Evolutionary conservation across 805 yeast species (phyloP).

Genomic region (Hanseniaspora lachancei): DNA sequence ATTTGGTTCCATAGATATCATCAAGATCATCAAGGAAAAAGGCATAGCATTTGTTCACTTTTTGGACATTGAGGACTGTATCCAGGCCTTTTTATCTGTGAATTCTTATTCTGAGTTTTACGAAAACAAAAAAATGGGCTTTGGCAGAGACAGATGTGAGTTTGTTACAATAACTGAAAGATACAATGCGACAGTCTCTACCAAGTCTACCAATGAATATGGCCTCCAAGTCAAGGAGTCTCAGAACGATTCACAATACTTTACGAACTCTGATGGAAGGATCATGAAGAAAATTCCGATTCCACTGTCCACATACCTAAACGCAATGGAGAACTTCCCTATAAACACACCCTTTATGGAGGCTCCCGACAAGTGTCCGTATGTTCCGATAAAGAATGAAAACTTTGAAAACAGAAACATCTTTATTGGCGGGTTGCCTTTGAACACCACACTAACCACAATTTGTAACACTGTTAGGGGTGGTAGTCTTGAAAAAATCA

Average conservation of each 20-base stretch:
- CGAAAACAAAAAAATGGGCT: constrained; percentile 64
- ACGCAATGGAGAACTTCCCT: not conserved
- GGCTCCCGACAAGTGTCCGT: constrained; percentile 42
- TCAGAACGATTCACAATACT: constrained; percentile 37
- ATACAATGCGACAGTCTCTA: constrained; percentile 83
- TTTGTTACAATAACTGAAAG: constrained; percentile 90
- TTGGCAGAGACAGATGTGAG: constrained; percentile 92
- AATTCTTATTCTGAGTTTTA: constrained; percentile 55
- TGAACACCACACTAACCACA: constrained; percentile 78
- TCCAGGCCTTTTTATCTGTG: constrained; percentile 65
- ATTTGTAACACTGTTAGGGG: constrained; percentile 94
- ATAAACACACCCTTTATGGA: not conserved
- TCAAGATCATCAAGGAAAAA: constrained; percentile 65
- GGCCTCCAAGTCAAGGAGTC: constrained; percentile 46
- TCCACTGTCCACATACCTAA: not conserved
- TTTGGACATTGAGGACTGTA: constrained; percentile 73
- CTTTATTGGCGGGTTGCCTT: constrained; percentile 79
- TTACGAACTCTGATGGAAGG: not conserved
- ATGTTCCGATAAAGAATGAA: constrained; percentile 49
- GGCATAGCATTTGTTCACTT: constrained; percentile 88
- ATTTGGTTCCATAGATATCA: constrained; percentile 75
- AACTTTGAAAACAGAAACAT: constrained; percentile 84
- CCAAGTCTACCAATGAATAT: not conserved
- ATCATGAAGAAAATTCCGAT: constrained; percentile 38
- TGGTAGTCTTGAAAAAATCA: constrained; percentile 74